Evolutionary conservation across 306 rosid species (phyloP).

Genomic region (Rosa multiflora): DNA sequence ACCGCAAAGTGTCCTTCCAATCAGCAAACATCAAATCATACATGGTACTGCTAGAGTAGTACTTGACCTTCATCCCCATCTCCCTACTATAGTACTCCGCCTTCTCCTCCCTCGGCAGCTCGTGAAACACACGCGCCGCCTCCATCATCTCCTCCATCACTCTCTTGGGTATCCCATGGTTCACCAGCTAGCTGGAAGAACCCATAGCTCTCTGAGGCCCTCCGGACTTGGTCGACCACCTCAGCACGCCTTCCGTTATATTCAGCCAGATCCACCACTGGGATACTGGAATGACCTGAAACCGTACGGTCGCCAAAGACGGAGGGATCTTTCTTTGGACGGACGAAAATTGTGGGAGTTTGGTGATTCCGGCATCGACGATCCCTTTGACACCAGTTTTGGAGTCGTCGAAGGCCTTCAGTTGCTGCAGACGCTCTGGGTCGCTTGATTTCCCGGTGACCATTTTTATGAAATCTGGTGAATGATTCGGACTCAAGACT

Average conservation of each 20-base stretch:
- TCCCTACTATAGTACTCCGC: slow-evolving; percentile 27
- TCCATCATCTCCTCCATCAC: slow-evolving; percentile 26
- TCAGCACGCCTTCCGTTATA: neutral
- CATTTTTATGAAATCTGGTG: neutral
- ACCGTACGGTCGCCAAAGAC: neutral
- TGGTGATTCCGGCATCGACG: neutral
- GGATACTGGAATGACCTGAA: neutral
- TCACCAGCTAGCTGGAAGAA: slow-evolving; percentile 47
- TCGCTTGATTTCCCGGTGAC: neutral
- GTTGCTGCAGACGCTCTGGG: neutral
- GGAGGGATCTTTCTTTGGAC: neutral
- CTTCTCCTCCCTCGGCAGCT: slow-evolving; percentile 39
- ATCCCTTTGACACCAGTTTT: neutral
- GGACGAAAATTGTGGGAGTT: neutral
- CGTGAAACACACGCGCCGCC: slow-evolving; percentile 43
- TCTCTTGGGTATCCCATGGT: slow-evolving; percentile 17
- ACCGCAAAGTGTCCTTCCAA: slow-evolving; percentile 50
- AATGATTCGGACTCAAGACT: neutral
- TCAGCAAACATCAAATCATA: slow-evolving; percentile 36
- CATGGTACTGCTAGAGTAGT: slow-evolving; percentile 37
- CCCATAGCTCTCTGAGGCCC: slow-evolving; percentile 31
- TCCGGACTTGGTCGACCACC: slow-evolving; percentile 18
- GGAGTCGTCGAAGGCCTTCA: neutral
- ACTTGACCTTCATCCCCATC: slow-evolving; percentile 29
- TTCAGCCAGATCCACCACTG: neutral